Base-by-base conservation (phyloP, 805 yeast genomes). In the Cyberlindnera mrakii region DNA sequence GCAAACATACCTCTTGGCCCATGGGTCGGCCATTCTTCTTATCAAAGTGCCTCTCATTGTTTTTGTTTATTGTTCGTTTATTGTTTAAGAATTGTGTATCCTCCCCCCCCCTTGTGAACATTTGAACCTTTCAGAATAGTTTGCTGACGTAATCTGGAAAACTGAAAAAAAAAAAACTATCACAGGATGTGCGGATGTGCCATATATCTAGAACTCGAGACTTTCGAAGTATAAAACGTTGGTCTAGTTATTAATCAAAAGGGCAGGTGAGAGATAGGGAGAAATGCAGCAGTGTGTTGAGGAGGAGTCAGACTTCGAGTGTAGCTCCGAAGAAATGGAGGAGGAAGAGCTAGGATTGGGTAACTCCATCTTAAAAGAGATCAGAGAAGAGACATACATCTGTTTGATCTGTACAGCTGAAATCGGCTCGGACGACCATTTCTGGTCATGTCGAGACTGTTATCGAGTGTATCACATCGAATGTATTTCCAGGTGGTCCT, bases 321-420 rank as follows among this genome's bases (percentile, higher is more conserved):
- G 3, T 7, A 13, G 25, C 27, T 29, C 39, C 11, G 54, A 45
- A 8, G 55, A 53, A 25, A 54, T 51, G 11, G 35, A 20, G 8
- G 49, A 44, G 11, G 54, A 53, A 45, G 64, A 56, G 42, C 59
- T 54, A 27, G 68, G 60, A 27, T 44, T 58, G 6, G 45, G 52
- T 18, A 59, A 54, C 25, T 50, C 55, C 14, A 78, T 82, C 35
- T 54, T 71, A 35, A 65, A 64, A 27, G 93, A 85, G 52, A 75
- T 85, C 37, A 71, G 69, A 35, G 72, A 75, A 11, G 90, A 86
- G n/a, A 71, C 74, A 1, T 90, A 91, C 57, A 73, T 78, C 1
- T 91, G 99, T 64, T 70, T 91, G 60, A 87, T 91, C 11, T 91
- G 99, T 63, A 85, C 96, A 0, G 81, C 85, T 31, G 91, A 87